Conservation (phyloP, 345 rosid genomes). For the Melaleuca alternifolia region DNA sequence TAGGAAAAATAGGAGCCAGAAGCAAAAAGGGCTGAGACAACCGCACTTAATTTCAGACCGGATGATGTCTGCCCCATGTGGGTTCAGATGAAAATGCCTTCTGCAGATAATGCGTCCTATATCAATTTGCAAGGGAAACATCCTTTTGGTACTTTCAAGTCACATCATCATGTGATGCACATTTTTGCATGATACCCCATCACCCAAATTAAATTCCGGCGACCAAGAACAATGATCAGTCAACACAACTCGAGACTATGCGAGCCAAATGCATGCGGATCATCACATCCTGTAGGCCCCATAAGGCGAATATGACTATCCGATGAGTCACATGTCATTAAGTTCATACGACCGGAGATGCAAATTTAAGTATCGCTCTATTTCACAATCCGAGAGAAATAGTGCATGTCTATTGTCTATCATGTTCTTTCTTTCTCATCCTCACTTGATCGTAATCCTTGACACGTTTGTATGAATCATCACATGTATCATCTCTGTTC, state of each 20-base stretch:
- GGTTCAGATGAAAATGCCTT: not conserved
- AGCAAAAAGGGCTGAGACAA: not conserved
- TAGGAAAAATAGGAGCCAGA: not conserved
- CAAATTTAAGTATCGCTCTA: not conserved
- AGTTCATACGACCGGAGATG: not conserved
- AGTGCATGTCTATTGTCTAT: not conserved
- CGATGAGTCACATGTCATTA: not conserved
- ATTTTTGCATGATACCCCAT: not conserved
- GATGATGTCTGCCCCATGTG: not conserved
- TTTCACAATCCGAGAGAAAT: not conserved
- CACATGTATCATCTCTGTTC: not conserved
- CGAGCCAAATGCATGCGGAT: not conserved
- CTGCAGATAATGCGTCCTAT: not conserved
- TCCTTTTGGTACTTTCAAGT: not conserved
- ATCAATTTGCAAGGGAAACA: not conserved
- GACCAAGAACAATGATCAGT: not conserved
- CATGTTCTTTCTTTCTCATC: not conserved
- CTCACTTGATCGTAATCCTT: not conserved
- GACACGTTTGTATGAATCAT: not conserved
- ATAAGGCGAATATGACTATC: not conserved
- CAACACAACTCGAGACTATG: not conserved
- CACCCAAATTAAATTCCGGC: not conserved
- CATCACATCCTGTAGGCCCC: not conserved
- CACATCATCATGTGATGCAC: not conserved
- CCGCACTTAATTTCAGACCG: not conserved